Conservation (phyloP, 1,284 basidiomycete genomes). For the Pseudozyma tsukubaensis region DNA sequence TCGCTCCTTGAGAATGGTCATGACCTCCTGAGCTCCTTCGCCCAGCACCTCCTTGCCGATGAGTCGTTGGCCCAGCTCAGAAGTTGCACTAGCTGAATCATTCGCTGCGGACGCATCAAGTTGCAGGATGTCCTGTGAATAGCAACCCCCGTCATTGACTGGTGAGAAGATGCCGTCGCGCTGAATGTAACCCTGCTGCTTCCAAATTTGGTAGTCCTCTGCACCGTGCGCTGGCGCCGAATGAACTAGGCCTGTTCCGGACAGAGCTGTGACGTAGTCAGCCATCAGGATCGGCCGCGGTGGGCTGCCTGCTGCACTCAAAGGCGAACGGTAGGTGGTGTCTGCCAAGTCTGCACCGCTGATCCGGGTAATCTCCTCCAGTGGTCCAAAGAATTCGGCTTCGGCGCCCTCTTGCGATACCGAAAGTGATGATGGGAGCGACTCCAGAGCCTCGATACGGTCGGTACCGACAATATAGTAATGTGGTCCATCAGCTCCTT, state of each 20-base stretch:
- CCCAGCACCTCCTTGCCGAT: slow-evolving; percentile 80
- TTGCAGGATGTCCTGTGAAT: slow-evolving; percentile 70
- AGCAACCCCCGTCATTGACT: slow-evolving; percentile 83
- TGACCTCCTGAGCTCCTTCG: slow-evolving; percentile 77
- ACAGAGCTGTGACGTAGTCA: slow-evolving; percentile 82
- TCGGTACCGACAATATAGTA: slow-evolving; percentile 79
- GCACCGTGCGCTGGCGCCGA: slow-evolving; percentile 93
- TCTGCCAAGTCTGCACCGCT: slow-evolving; percentile 72
- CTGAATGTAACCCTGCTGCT: slow-evolving; percentile 44
- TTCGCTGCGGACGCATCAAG: slow-evolving; percentile 11
- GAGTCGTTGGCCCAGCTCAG: slow-evolving; percentile 69
- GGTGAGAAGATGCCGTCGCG: slow-evolving; percentile 58
- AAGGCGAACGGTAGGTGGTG: slow-evolving; percentile 78
- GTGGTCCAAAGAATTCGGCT: slow-evolving; percentile 26
- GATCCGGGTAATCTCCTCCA: slow-evolving; percentile 40
- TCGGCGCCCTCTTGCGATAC: background rate
- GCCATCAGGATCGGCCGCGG: slow-evolving; percentile 71
- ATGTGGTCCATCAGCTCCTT: slow-evolving; percentile 61
- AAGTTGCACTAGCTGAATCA: slow-evolving; percentile 72
- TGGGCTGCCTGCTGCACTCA: slow-evolving; percentile 70
- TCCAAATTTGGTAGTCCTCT: slow-evolving; percentile 80
- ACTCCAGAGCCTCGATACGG: slow-evolving; percentile 71
- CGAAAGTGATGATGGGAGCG: slow-evolving; percentile 6
- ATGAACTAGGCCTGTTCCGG: slow-evolving; percentile 97
- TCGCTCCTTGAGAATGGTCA: slow-evolving; percentile 72